Evolutionary conservation across 306 rosid species (phyloP).

Genomic region (Parietaria judaica): DNA sequence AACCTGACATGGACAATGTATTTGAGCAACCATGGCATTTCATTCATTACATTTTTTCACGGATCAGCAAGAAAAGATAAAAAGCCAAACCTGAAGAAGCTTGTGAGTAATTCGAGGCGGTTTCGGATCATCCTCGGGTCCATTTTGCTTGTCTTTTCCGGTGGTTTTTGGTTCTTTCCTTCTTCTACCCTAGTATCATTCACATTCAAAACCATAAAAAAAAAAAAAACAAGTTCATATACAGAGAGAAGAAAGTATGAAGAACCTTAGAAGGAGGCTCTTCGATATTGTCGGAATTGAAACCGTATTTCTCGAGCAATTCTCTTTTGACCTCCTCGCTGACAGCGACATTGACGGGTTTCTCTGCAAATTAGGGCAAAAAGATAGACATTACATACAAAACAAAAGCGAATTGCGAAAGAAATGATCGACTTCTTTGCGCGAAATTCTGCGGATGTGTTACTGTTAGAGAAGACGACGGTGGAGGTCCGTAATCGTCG

Average conservation of each 20-base stretch:
- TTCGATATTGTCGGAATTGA: conserved; percentile 65
- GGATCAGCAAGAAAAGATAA: neutral
- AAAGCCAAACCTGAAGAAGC: conserved; percentile 61
- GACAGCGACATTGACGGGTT: conserved; percentile 43
- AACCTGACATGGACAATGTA: conserved; percentile 35
- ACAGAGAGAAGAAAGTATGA: neutral
- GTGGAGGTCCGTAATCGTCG: conserved; percentile 20
- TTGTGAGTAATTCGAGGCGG: conserved; percentile 66
- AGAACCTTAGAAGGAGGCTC: conserved; percentile 56
- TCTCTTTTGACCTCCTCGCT: conserved; percentile 44
- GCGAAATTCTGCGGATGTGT: conserved; percentile 4
- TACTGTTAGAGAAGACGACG: conserved; percentile 41
- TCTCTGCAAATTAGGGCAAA: conserved; percentile 20
- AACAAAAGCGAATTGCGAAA: neutral
- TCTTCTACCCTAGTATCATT: conserved; percentile 44
- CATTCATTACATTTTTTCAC: neutral
- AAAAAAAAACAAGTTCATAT: neutral
- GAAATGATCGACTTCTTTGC: neutral
- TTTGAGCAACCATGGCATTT: neutral
- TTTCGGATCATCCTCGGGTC: conserved; percentile 38
- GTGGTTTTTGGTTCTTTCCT: conserved; percentile 36
- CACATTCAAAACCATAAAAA: conserved; percentile 3
- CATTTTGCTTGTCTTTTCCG: conserved; percentile 36
- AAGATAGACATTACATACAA: neutral
- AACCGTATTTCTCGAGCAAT: conserved; percentile 72